Evolutionary conservation across 208 protist genomes (phyloP).

Genomic region (Leptomonas seymouri): DNA sequence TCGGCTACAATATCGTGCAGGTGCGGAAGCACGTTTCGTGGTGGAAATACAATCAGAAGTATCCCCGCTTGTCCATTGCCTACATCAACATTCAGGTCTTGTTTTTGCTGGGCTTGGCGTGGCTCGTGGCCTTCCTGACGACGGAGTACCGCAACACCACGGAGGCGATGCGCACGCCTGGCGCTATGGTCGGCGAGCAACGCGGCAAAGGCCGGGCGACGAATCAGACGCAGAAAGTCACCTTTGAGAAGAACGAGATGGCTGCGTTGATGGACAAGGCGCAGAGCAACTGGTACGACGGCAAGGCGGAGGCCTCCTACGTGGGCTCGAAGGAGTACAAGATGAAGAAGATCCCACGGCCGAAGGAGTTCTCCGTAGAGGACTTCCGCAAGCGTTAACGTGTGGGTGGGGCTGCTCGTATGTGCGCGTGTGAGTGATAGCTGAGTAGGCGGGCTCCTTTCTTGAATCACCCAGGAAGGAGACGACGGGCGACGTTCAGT

Average conservation of each 20-base stretch:
- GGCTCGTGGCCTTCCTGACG: slow-evolving; percentile 76
- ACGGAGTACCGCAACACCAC: slow-evolving; percentile 66
- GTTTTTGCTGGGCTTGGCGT: slow-evolving; percentile 76
- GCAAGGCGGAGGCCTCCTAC: slow-evolving; percentile 75
- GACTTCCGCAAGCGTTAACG: slow-evolving; percentile 78
- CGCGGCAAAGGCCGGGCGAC: slow-evolving; percentile 66
- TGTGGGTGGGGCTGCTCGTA: no score
- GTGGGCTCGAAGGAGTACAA: slow-evolving; percentile 87
- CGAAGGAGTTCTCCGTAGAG: slow-evolving; percentile 82
- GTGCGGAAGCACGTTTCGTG: slow-evolving; percentile 88
- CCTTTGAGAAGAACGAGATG: slow-evolving; percentile 73
- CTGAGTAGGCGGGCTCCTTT: no score
- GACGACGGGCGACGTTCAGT: no score
- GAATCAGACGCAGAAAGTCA: slow-evolving; percentile 68
- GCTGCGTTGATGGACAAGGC: slow-evolving; percentile 61
- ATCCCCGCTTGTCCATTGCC: slow-evolving; percentile 77
- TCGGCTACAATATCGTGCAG: slow-evolving; percentile 89
- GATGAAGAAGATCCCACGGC: slow-evolving; percentile 85
- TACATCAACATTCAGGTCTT: slow-evolving; percentile 88
- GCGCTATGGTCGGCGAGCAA: slow-evolving; percentile 86
- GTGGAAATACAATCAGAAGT: slow-evolving; percentile 89
- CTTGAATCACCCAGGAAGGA: no score
- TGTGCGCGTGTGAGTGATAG: no score
- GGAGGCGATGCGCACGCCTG: slow-evolving; percentile 81
- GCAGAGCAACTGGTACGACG: slow-evolving; percentile 86